Percentiles rank a stretch among this genome's conserved stretches.
These are phyloP conservation scores for Tephrocybe sp. DNA, from an alignment of 768 basidiomycete species.

Conservation along the genomic window DNA sequence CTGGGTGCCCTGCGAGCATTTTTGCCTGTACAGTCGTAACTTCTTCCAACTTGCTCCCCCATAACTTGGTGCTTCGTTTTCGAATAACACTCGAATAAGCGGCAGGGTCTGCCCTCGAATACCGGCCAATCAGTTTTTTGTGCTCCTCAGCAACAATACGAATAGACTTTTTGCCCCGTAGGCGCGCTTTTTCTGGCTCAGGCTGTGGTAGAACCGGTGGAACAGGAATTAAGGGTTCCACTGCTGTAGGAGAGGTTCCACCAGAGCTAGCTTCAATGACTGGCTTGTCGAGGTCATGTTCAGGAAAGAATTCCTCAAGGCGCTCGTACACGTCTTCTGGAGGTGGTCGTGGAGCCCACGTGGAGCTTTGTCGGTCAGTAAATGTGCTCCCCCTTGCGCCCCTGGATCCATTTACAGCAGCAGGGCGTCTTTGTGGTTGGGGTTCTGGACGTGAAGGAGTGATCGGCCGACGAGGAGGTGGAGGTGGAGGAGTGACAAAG, in stretches of 20 bases:
- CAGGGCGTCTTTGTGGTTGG: conserved; percentile 21
- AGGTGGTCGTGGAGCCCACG: conserved; percentile 88
- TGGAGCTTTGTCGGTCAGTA: conserved; percentile 57
- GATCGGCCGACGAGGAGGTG: conserved; percentile 19
- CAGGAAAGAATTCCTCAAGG: conserved; percentile 93
- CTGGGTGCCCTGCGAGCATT: conserved; percentile 34
- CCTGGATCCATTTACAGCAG: conserved; percentile 27
- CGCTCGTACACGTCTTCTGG: conserved; percentile 93
- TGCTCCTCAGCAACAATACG: conserved; percentile 88
- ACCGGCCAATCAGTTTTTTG: conserved; percentile 71
- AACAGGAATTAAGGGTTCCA: conserved; percentile 46
- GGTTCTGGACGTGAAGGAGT: conserved; percentile 17
- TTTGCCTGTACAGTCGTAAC: conserved; percentile 76
- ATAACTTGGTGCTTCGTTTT: conserved; percentile 90
- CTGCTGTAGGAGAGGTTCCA: conserved; percentile 71
- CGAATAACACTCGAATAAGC: conserved; percentile 53
- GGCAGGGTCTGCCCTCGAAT: conserved; percentile 55
- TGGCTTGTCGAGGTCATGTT: conserved; percentile 93
- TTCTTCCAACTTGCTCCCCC: conserved; percentile 92
- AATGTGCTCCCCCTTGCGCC: conserved; percentile 53
- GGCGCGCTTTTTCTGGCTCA: conserved; percentile 39
- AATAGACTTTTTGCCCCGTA: conserved; percentile 85
- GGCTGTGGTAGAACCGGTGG: conserved; percentile 29
- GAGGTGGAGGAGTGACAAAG: conserved; percentile 19
- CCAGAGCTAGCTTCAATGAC: conserved; percentile 86